Evolutionary conservation across 441 rosid genomes (phyloP).

Genomic region (Biscutella laevigata): DNA sequence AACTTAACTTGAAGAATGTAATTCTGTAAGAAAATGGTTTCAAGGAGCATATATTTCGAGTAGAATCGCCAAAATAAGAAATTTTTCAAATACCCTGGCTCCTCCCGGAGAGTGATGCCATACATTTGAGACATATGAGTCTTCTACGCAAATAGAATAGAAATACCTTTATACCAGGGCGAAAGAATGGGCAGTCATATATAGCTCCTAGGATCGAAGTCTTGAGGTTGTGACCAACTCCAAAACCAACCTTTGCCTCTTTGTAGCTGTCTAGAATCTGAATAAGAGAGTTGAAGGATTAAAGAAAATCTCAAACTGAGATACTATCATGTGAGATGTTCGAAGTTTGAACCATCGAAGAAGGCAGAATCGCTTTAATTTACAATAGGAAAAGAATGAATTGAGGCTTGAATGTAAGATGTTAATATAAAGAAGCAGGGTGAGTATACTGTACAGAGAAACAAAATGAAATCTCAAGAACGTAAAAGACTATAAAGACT

Average conservation of each 20-base stretch:
- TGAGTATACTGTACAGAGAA: background rate
- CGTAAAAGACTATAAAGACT: background rate
- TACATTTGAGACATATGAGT: background rate
- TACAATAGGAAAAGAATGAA: background rate
- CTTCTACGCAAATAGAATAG: background rate
- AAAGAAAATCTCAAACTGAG: background rate
- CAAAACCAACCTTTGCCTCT: slow-evolving; percentile 90
- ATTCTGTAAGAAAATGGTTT: background rate
- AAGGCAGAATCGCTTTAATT: background rate
- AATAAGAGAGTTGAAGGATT: slow-evolving; percentile 4
- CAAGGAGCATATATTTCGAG: background rate
- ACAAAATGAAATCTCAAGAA: background rate
- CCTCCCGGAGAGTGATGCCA: background rate
- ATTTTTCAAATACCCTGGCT: background rate
- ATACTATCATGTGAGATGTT: background rate
- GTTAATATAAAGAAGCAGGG: background rate
- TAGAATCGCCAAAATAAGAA: background rate
- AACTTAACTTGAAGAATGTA: background rate
- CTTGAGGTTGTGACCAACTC: slow-evolving; percentile 60
- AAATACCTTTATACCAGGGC: slow-evolving; percentile 60
- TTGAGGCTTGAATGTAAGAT: background rate
- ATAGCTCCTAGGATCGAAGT: slow-evolving; percentile 58
- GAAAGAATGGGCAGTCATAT: slow-evolving; percentile 80
- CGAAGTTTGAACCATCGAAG: background rate
- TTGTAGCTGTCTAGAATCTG: slow-evolving; percentile 61